Base-by-base conservation (phyloP, 345 rosid species). In the Noccaea bulbosa region DNA sequence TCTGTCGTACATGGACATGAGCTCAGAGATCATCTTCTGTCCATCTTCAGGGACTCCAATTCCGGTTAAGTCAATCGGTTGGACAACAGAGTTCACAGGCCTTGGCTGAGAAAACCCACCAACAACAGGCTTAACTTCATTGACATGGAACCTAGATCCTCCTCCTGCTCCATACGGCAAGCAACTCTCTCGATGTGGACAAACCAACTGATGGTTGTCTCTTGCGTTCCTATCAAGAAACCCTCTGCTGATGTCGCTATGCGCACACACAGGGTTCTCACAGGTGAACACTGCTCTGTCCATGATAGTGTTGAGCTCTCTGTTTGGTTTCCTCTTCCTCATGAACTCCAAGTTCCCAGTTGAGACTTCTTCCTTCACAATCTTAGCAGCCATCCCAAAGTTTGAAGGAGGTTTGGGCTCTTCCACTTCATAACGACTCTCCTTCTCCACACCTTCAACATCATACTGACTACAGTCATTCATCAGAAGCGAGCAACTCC, bases 1-100 rank as follows among this genome's bases (percentile, higher is more conserved):
- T 56, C 81, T 73, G 40, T 91, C 98, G 11, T 91, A 94, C 65
- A 85, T 61, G 4, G 98, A 83, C 93, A 94, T 86, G 33, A 94
- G 95, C 35, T 94, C 93, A 1, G 78, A 82, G 71, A 94, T 94
- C 86, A 80, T 84, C 78, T 87, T 91, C 65, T 86, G 98, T 16
- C 97, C 99, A 61, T 94, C 99, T 77, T 89, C 98, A 32, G 99
- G 97, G 67, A 94, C 91, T 47, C 95, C 90, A 9, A 83, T 80
- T 49, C 80, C 86, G 0, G 98, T 74, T 43, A 91, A 83, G 79
- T 91, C 89, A 5, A 91, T 79, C 12, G 85, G 60, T 10, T 84
- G 74, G 7, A 81, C 52, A 1, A 72, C 80, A 0, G 90, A 47
- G 70, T 79, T 82, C 49, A 80, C 73, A 39, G 82, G 83, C 78